Percentiles rank a stretch among this genome's conserved stretches.
phyloP scores from a whole-genome alignment of 495 filamentous ascomycete species.

The Penicillium samsonianum region DNA sequence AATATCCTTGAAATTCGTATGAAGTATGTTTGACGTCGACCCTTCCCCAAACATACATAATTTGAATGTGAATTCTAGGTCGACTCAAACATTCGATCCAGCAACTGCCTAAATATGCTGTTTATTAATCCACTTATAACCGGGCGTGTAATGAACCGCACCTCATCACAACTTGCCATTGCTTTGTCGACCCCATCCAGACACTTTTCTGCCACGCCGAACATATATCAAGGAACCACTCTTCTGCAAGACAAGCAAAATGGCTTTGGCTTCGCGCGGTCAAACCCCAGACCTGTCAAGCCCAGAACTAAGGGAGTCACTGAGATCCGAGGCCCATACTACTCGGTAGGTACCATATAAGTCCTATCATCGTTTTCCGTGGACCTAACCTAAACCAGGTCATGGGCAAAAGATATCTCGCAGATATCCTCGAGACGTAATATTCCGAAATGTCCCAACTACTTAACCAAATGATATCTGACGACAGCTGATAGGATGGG shows the following conservation, averaged over 20 bases:
- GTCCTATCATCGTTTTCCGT: background rate
- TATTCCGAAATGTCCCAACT: background rate
- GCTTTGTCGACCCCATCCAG: conserved; percentile 12
- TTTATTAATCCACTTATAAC: background rate
- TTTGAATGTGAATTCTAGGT: background rate
- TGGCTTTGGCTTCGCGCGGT: conserved; percentile 56
- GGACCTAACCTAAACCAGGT: conserved; percentile 26
- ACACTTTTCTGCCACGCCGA: conserved; percentile 22
- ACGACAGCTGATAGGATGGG: conserved; percentile 43
- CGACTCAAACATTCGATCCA: background rate
- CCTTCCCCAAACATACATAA: too few relatives aligned
- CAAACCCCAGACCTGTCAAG: conserved; percentile 52
- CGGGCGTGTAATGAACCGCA: conserved; percentile 5
- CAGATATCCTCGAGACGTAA: conserved; percentile 55
- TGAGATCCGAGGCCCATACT: conserved; percentile 60
- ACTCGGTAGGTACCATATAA: conserved; percentile 40
- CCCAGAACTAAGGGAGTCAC: conserved; percentile 53
- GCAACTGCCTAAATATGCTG: conserved; percentile 5
- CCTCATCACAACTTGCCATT: conserved; percentile 14
- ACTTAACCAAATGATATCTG: background rate
- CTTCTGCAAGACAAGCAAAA: conserved; percentile 53
- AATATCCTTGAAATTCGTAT: too few relatives aligned
- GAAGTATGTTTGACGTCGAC: too few relatives aligned
- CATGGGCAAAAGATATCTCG: conserved; percentile 55
- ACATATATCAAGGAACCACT: conserved; percentile 25